phyloP scores from a whole-genome alignment of 345 rosid genomes.

The Firmiana major region DNA sequence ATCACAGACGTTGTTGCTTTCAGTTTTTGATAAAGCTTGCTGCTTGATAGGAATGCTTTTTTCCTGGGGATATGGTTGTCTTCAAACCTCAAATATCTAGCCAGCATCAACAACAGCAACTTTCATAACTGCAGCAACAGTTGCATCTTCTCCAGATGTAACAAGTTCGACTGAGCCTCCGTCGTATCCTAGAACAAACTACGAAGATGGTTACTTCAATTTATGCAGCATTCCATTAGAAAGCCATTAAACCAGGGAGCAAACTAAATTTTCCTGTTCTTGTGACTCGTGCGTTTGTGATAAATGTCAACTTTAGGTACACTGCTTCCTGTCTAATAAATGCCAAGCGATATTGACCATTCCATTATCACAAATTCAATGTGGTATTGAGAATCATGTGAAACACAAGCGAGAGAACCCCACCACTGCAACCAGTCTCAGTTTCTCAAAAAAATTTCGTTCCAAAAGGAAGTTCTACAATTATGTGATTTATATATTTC shows the following conservation, averaged over 20 bases:
- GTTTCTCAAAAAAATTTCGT: slow-evolving; percentile 29
- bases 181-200: no score
- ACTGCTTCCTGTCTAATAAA: no score
- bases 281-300: slow-evolving; percentile 33
- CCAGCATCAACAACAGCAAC: slow-evolving; percentile 53
- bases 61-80: slow-evolving; percentile 98
- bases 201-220: neutral
- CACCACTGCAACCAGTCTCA: slow-evolving; percentile 1
- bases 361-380: neutral
- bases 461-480: neutral
- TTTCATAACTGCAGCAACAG: slow-evolving; percentile 35
- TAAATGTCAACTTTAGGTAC: slow-evolving; percentile 25
- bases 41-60: slow-evolving; percentile 98
- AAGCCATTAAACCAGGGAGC: no score
- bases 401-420: slow-evolving; percentile 11
- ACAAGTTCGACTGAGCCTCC: slow-evolving; percentile 1
- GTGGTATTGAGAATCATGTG: slow-evolving; percentile 2
- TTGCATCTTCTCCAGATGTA: slow-evolving; percentile 32
- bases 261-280: neutral
- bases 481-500: neutral
- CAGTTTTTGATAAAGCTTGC: slow-evolving; percentile 90
- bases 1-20: slow-evolving; percentile 85
- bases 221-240: neutral
- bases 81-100: slow-evolving; percentile 84
- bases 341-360: neutral